A percentile compares a stretch with the other conserved stretches of the same genome.
These are phyloP conservation scores for Botryosphaeria agaves DNA, from an alignment of 2,329 filamentous ascomycete species.

Conservation along the genomic window DNA sequence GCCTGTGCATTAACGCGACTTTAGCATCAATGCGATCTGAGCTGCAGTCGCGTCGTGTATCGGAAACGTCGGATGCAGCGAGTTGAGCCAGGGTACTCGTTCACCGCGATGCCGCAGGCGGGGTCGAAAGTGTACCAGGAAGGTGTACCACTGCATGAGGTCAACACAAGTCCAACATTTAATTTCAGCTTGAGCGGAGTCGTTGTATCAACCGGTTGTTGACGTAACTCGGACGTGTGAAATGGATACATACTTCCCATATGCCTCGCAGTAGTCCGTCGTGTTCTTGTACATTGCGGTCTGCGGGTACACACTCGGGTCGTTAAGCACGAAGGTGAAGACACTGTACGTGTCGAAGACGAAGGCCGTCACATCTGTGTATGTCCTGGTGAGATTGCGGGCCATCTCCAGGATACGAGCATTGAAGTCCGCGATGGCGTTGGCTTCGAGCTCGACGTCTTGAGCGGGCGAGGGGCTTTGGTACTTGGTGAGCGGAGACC, in stretches of 20 bases:
- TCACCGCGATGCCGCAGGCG: slow-evolving; percentile 36
- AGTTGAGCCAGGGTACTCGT: slow-evolving; percentile 50
- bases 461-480: slow-evolving; percentile 18
- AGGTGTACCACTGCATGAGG: slow-evolving; percentile 20
- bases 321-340: slow-evolving; percentile 35
- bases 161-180: too few relatives aligned
- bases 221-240: too few relatives aligned
- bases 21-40: slow-evolving; percentile 19
- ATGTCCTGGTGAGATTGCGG: slow-evolving; percentile 16
- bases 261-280: slow-evolving; percentile 36
- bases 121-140: slow-evolving; percentile 20
- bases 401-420: slow-evolving; percentile 24
- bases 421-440: slow-evolving; percentile 33
- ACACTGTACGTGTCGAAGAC: slow-evolving; percentile 34
- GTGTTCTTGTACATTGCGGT: slow-evolving; percentile 37
- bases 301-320: slow-evolving; percentile 31
- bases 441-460: slow-evolving; percentile 14
- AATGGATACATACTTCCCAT: too few relatives aligned
- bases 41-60: slow-evolving; percentile 43
- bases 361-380: slow-evolving; percentile 30
- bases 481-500: slow-evolving; percentile 29
- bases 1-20: too few relatives aligned
- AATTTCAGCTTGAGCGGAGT: too few relatives aligned
- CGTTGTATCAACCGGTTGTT: too few relatives aligned
- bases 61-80: slow-evolving; percentile 44